Evolutionary conservation across 805 yeast genomes (phyloP), one percentile per base, ranked within the genome.

Genomic region (Metschnikowia peoriensis): DNA sequence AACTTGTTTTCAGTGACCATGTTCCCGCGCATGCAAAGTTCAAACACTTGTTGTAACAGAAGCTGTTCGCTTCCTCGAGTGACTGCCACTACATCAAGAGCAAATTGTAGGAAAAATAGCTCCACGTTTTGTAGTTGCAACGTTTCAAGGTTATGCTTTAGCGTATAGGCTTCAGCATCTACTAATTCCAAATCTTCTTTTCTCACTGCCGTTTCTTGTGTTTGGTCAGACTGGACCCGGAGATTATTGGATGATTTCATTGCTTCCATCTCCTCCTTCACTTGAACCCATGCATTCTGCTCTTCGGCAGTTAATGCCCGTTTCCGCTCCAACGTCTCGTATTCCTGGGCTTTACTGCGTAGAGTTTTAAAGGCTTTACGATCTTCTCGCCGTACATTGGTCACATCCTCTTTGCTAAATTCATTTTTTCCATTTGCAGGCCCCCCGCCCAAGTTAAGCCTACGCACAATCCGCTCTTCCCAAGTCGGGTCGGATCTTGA

Each of bases 401-500:
- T 92, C 32, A 93, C 68, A 54, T 89, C 96, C 70, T 94, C 99
- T 54, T 83, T 76, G 17, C 86, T 75, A 16, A 71, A 61, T 44
- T 51, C 66, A 5, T 27, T 7, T 17, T 17, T 22, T 4, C 22
- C 22, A 22, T 22, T 22, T 34, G 12, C 12, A 46, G 16, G 53
- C 49, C 63, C 46, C 76, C 46, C 77, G 28, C 67, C 77, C 38
- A 81, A 62, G 12, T 79, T 78, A 17, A 50, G 53, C 46, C 53
- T 50, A 44, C 84, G 74, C 38, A 51, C 68, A 1, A 89, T 83
- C 49, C 97, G 76, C n/a, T 73, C 75, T 43, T 65, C 68, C 97
- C 98, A 94, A 0, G 97, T 82, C 0, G 99, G 97, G 64, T 94
- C 97, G 52, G 96, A 87, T 57, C 99, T 76, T 37, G 97, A 88